Percentiles rank a stretch among this genome's conserved stretches.
These are phyloP conservation scores for Ceriops decandra DNA, from an alignment of 345 rosid genomes.

Conservation along the genomic window DNA sequence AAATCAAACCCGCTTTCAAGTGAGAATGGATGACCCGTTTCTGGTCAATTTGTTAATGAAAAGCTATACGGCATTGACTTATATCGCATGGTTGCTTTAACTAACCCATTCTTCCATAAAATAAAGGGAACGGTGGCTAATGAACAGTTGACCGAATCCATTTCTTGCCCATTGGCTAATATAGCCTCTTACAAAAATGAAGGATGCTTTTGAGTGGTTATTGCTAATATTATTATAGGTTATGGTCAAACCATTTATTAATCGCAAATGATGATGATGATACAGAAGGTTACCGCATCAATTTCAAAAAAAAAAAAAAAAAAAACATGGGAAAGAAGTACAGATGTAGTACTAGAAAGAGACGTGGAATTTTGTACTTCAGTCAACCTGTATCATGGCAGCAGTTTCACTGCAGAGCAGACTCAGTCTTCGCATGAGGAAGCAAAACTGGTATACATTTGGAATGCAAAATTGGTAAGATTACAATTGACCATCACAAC, in stretches of 20 bases:
- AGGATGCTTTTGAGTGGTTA: no score
- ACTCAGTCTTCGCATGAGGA: no score
- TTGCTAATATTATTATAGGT: not conserved
- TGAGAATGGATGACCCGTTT: not conserved
- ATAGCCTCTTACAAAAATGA: no score
- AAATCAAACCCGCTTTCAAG: not conserved
- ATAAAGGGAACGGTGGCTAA: not conserved
- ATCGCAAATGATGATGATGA: no score
- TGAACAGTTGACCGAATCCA: constrained; percentile 6
- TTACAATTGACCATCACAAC: no score
- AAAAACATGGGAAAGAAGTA: no score
- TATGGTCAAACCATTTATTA: constrained; percentile 4
- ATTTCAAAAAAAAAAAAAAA: no score
- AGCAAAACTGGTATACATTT: no score
- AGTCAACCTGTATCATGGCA: not conserved
- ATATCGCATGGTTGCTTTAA: not conserved
- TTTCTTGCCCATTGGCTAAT: not conserved
- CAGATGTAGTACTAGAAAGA: no score
- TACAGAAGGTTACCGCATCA: no score
- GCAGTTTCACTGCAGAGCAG: not conserved
- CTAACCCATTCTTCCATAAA: not conserved
- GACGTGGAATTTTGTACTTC: no score
- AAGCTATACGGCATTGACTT: not conserved
- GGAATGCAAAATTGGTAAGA: no score
- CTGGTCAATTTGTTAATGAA: not conserved